phyloP scores from a whole-genome alignment of 208 protist genomes.

The Leishmania gerbilli region DNA sequence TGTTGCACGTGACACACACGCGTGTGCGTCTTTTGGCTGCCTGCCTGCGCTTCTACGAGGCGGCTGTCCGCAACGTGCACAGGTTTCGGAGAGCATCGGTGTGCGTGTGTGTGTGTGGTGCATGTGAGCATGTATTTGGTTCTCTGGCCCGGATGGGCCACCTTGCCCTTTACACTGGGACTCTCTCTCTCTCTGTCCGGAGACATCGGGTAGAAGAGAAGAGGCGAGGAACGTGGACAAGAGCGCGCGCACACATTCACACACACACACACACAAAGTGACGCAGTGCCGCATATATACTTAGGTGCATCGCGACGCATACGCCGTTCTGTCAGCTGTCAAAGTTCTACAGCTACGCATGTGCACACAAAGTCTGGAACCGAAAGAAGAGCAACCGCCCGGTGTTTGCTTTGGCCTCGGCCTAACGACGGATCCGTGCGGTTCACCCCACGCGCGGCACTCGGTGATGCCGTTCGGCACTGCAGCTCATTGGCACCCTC shows the following conservation, averaged over 20 bases:
- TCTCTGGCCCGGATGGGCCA: background rate
- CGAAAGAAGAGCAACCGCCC: background rate
- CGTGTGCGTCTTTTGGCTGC: background rate
- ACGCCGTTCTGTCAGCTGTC: background rate
- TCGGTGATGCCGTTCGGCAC: background rate
- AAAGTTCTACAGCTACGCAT: background rate
- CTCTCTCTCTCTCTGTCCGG: slow-evolving; percentile 4
- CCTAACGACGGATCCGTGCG: background rate
- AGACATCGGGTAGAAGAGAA: background rate
- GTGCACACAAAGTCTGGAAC: background rate
- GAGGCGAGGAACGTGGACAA: background rate
- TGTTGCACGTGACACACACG: background rate
- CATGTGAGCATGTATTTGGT: background rate
- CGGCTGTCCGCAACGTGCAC: background rate
- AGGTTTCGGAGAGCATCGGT: too few species aligned
- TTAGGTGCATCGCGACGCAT: background rate
- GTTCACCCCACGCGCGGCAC: background rate
- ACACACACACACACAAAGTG: background rate
- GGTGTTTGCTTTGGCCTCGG: background rate
- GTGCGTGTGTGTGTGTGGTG: background rate
- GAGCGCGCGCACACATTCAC: background rate
- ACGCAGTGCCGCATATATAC: background rate
- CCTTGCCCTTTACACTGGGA: background rate
- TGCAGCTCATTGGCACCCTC: background rate
- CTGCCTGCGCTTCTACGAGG: background rate